phyloP scores from a whole-genome alignment of 202 grass and related monocot species.

The Zizania palustris region DNA sequence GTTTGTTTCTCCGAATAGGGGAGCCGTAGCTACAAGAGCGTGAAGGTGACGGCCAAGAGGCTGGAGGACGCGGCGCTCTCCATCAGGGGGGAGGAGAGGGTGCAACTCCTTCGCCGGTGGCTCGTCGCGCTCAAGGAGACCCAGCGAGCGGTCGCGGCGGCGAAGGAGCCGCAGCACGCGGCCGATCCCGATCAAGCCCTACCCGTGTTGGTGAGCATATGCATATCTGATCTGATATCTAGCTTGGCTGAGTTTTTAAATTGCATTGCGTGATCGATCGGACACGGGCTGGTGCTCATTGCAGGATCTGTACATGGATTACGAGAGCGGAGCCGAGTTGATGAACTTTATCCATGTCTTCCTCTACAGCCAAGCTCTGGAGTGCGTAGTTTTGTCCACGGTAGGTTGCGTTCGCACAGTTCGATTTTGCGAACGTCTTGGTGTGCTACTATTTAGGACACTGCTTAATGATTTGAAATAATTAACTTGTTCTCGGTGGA shows the following conservation, averaged over 20 bases:
- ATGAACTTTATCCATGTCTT: slow-evolving; percentile 89
- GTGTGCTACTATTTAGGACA: slow-evolving; percentile 16
- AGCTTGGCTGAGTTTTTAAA: not conserved
- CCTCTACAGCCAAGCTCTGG: slow-evolving; percentile 81
- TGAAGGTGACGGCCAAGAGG: slow-evolving; percentile 70
- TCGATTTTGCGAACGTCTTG: not conserved
- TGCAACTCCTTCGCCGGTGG: slow-evolving; percentile 79
- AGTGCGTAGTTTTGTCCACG: slow-evolving; percentile 75
- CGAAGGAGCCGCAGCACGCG: slow-evolving; percentile 14
- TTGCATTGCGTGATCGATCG: slow-evolving; percentile 30
- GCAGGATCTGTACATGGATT: slow-evolving; percentile 92
- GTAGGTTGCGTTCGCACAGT: slow-evolving; percentile 50
- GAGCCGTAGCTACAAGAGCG: slow-evolving; percentile 67
- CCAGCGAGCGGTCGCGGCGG: slow-evolving; percentile 34
- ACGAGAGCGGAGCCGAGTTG: slow-evolving; percentile 57
- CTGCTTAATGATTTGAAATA: slow-evolving; percentile 24
- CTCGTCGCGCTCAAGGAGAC: slow-evolving; percentile 69
- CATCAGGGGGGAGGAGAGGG: slow-evolving; percentile 66
- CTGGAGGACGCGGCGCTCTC: slow-evolving; percentile 81
- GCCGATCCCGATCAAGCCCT: slow-evolving; percentile 23
- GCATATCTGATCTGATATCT: slow-evolving; percentile 17
- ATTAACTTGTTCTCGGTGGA: slow-evolving; percentile 40
- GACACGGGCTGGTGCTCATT: slow-evolving; percentile 16
- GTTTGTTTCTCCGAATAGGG: slow-evolving; percentile 51
- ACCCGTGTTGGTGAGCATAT: slow-evolving; percentile 37